Evolutionary conservation across 2,329 filamentous ascomycete genomes (phyloP), one percentile per base, ranked within the genome.

Genomic region (Aspergillus vadensis): DNA sequence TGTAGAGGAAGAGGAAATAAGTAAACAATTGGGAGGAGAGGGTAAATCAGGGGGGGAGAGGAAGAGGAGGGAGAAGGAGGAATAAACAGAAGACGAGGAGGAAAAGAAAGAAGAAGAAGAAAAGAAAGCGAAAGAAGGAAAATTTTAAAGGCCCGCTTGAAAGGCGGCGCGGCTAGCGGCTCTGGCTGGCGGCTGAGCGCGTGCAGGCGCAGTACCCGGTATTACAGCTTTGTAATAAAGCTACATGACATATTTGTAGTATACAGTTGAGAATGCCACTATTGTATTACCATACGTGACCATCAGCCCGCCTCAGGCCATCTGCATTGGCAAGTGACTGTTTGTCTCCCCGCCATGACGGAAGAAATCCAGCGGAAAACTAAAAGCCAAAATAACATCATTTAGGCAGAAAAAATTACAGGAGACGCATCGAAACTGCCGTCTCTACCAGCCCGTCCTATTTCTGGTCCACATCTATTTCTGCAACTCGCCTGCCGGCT

Each of bases 261-360:
- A 32, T 2, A n/a, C 10, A n/a, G 17, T 27, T n/a, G 41, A 5
- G 32, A 41, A 17, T 15, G 58, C 59, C 10, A 14, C 64, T 56
- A 27, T 21, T 60, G 39, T 43, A 14, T 44, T n/a, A 62, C 62
- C 21, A 17, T 55, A 53, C 12, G 32, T 15, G 32, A 36, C 32
- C 0, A 5, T 0, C 32, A 14, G 0, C 27, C 27, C 27, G 27
- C 27, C 27, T 36, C 32, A 36, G 32, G 32, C 32, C 32, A 36
- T 36, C 32, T 12, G 4, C 41, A 19, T 19, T 12, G 17, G 17
- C 27, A 30, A 30, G 27, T 30, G 27, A 30, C 27, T 30, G 25
- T 36, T 30, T 15, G 52, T 49, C 43, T 41, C 67, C 67, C 65
- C 67, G 61, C 67, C 67, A 69, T 69, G 67, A 69, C 67, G 67